Evolutionary conservation across 2,329 filamentous ascomycete species (phyloP).

Genomic region (Colletotrichum plurivorum): DNA sequence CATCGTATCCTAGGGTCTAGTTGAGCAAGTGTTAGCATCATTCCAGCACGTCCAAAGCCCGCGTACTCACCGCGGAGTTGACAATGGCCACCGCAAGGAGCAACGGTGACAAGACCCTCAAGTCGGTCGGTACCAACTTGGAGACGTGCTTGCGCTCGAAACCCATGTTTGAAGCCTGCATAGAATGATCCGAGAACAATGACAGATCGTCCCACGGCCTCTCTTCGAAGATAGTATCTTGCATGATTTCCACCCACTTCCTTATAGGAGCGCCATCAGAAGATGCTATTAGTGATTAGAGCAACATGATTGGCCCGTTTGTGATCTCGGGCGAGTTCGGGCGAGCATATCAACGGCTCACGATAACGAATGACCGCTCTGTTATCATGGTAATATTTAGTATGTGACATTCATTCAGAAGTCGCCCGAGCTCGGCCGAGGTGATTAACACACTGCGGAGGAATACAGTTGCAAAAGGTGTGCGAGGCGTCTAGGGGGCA

Average conservation of each 20-base stretch:
- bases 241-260: not conserved
- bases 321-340: conserved; percentile 42
- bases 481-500: not conserved
- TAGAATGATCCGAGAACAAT: not conserved
- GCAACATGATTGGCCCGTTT: conserved; percentile 7
- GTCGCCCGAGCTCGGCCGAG: conserved; percentile 34
- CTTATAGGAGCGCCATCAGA: conserved; percentile 7
- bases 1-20: conserved; percentile 55
- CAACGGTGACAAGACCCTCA: conserved; percentile 30
- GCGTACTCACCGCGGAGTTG: conserved; percentile 25
- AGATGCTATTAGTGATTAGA: conserved; percentile 18
- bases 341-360: conserved; percentile 52
- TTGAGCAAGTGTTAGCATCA: not conserved
- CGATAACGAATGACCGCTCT: conserved; percentile 49
- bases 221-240: conserved; percentile 51
- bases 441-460: not conserved
- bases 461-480: not conserved
- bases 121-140: conserved; percentile 30
- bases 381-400: not conserved
- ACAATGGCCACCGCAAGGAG: conserved; percentile 33
- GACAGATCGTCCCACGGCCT: not conserved
- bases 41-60: accelerated
- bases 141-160: conserved; percentile 34
- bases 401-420: not conserved
- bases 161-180: conserved; percentile 7